Evolutionary conservation across 2,329 filamentous ascomycete species (phyloP).

Genomic region (Xylaria sp.): DNA sequence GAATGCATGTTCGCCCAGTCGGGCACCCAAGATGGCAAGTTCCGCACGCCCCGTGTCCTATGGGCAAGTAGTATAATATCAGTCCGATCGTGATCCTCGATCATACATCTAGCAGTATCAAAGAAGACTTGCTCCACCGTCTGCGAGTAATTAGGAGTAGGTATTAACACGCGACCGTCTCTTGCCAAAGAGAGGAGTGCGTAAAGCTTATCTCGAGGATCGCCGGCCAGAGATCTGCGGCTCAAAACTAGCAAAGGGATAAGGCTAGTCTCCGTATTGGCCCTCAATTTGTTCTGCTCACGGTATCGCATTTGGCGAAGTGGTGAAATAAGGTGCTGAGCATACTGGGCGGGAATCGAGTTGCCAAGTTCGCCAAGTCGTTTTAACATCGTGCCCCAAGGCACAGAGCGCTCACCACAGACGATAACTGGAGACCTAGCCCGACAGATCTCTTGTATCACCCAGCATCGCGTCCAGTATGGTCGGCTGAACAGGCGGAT

Average conservation of each 20-base stretch:
- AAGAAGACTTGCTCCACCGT: constrained; percentile 19
- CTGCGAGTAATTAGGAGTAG: constrained; percentile 25
- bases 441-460: constrained; percentile 29
- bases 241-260: constrained; percentile 20
- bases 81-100: constrained; percentile 20
- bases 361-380: constrained; percentile 16
- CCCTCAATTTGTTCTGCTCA: constrained; percentile 21
- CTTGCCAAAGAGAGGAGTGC: constrained; percentile 22
- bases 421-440: constrained; percentile 21
- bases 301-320: constrained; percentile 25
- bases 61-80: constrained; percentile 28
- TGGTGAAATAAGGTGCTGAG: constrained; percentile 22
- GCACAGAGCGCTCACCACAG: constrained; percentile 21
- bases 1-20: constrained; percentile 29
- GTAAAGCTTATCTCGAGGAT: constrained; percentile 25
- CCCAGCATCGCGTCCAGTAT: constrained; percentile 28
- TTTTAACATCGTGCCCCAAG: constrained; percentile 21
- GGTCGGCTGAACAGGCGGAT: constrained; percentile 28
- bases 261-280: constrained; percentile 18
- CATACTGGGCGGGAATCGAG: constrained; percentile 26
- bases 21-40: constrained; percentile 19
- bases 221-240: constrained; percentile 15
- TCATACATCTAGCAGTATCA: constrained; percentile 20
- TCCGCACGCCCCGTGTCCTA: constrained; percentile 12
- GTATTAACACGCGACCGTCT: constrained; percentile 17